These are phyloP conservation scores for Hirschioporus abietinus DNA, from an alignment of 768 basidiomycete genomes.

Conservation along the genomic window DNA sequence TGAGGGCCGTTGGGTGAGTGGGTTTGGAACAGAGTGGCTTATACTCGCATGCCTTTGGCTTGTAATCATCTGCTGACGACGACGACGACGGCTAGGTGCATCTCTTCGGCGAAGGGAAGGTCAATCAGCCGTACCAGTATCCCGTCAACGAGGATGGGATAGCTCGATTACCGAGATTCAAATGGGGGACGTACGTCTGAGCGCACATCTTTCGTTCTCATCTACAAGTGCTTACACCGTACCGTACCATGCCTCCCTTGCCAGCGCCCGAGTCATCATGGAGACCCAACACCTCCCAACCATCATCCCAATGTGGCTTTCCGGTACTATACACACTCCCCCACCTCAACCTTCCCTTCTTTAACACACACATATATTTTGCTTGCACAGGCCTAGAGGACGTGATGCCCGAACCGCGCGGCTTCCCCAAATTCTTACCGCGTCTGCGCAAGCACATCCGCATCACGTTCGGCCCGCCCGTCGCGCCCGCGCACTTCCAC, in stretches of 20 bases:
- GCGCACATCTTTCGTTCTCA: not conserved
- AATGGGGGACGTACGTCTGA: conserved; percentile 87
- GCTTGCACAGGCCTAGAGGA: conserved; percentile 79
- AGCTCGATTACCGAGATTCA: conserved; percentile 66
- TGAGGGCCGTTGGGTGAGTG: conserved; percentile 76
- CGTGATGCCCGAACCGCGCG: conserved; percentile 84
- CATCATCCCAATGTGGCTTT: conserved; percentile 92
- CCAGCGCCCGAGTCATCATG: conserved; percentile 81
- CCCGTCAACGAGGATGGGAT: conserved; percentile 34
- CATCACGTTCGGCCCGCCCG: conserved; percentile 61
- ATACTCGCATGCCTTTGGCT: conserved; percentile 6
- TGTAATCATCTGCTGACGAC: not conserved
- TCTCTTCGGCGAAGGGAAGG: conserved; percentile 84
- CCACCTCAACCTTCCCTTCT: not conserved
- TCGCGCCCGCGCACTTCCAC: not conserved
- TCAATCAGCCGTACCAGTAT: conserved; percentile 68
- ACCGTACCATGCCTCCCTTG: conserved; percentile 1
- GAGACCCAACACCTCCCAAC: conserved; percentile 58
- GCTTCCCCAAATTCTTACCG: conserved; percentile 67
- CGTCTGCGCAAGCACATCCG: conserved; percentile 55
- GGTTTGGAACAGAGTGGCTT: not conserved
- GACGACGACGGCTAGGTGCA: conserved; percentile 61
- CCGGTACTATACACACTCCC: conserved; percentile 41
- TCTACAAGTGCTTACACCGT: not conserved
- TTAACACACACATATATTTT: too few relatives aligned